Evolutionary conservation across 2,329 filamentous ascomycete species (phyloP), one percentile per base, ranked within the genome.

Genomic region (Aureobasidium sp.): DNA sequence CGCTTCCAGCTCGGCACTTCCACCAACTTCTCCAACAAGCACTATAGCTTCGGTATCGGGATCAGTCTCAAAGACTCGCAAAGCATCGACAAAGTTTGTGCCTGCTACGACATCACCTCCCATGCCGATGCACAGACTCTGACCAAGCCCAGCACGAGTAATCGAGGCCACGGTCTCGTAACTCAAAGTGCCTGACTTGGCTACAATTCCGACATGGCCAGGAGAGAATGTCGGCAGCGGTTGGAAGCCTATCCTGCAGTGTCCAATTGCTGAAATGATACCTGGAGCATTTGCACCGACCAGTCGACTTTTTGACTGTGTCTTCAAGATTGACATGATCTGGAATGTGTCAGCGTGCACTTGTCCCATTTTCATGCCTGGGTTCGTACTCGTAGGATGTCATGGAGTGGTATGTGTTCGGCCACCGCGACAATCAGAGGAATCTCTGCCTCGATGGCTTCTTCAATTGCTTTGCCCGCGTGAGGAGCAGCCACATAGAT

Each of bases 261-360:
- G 83, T 2, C 85, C 86, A 25, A 86, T 82, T 0, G 88, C 86
- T 4, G 87, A 88, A 62, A 92, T 90, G 64, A 93, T 91, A 0
- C 89, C 89, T 0, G 89, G 88, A 22, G 87, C 88, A 70, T 92
- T 93, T n/a, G 89, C 87, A 1, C 89, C 89, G 0, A 93, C 87
- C 0, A 93, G 79, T 7, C 89, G 79, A 0, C 87, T 89, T 67
- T 83, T 87, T 1, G 81, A 86, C 70, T 92, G 89, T 0, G 87
- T 88, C 64, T 84, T 79, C 5, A 92, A 79, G 53, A 90, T 85
- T 27, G 86, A 85, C 57, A 90, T 86, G 57, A 89, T 84, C 75
- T 88, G 31, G 9, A 15, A 57, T 17, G 65, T 11, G 64, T 67
- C 44, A 66, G 52, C 39, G 49, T 47, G 1, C 3, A 14, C 25